A percentile compares a stretch with the other conserved stretches of the same genome.
These are phyloP conservation scores for Penicillium taxi DNA, from an alignment of 495 filamentous ascomycete genomes.

Conservation along the genomic window DNA sequence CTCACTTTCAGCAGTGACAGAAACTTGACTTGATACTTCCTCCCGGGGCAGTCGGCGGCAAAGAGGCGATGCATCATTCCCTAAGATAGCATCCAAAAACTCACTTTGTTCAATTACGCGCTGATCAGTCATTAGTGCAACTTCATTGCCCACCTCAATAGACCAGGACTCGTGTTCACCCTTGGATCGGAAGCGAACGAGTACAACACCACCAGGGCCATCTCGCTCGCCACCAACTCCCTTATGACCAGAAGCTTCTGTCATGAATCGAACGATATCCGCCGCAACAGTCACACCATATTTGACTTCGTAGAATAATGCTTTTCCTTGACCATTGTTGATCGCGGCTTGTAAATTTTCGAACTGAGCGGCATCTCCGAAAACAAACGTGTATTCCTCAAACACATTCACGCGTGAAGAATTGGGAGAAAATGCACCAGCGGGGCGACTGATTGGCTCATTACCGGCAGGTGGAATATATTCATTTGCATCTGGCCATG, in stretches of 20 bases:
- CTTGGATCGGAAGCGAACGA: slow-evolving; percentile 67
- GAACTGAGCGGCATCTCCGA: slow-evolving; percentile 72
- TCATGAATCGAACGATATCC: slow-evolving; percentile 73
- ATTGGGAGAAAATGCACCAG: slow-evolving; percentile 61
- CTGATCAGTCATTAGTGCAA: slow-evolving; percentile 65
- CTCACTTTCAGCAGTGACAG: slow-evolving; percentile 1
- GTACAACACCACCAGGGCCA: slow-evolving; percentile 61
- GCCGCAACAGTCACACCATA: slow-evolving; percentile 61
- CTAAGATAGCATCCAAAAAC: slow-evolving; percentile 84
- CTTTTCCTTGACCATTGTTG: slow-evolving; percentile 74
- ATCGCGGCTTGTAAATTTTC: slow-evolving; percentile 67
- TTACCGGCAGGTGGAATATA: slow-evolving; percentile 67
- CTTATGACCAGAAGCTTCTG: slow-evolving; percentile 63
- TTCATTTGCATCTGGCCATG: slow-evolving; percentile 68
- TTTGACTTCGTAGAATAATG: slow-evolving; percentile 53
- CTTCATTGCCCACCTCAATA: slow-evolving; percentile 53
- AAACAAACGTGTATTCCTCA: slow-evolving; percentile 81
- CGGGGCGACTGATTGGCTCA: slow-evolving; percentile 58
- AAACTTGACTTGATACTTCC: slow-evolving; percentile 13
- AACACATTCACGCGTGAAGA: slow-evolving; percentile 61
- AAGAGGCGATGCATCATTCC: slow-evolving; percentile 61
- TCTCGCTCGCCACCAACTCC: slow-evolving; percentile 53
- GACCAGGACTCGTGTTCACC: slow-evolving; percentile 60
- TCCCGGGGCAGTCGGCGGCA: slow-evolving; percentile 51
- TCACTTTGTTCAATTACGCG: slow-evolving; percentile 84